Percentiles rank a stretch among this genome's conserved stretches.
These are phyloP conservation scores for Pestalotiopsis sp. DNA, from an alignment of 2,329 filamentous ascomycete genomes.

Conservation along the genomic window DNA sequence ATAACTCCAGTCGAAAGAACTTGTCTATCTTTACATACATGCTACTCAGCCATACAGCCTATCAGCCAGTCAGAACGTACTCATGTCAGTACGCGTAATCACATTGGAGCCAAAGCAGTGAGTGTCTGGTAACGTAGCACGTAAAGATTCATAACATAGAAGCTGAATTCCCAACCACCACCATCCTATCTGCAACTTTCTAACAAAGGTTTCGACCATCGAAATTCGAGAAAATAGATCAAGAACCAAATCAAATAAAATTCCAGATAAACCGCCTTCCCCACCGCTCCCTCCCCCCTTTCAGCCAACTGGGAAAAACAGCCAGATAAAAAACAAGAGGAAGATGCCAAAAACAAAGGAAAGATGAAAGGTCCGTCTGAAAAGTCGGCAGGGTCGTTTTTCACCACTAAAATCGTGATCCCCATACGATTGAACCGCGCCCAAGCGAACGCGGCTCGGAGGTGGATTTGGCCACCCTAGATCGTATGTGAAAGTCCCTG, in stretches of 20 bases:
- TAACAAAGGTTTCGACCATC: not conserved
- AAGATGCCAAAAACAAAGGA: conserved; percentile 10
- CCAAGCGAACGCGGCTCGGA: not conserved
- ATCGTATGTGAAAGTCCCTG: not conserved
- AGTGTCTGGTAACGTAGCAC: not conserved
- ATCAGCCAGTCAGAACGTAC: no score
- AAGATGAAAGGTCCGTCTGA: conserved; percentile 12
- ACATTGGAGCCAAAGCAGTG: not conserved
- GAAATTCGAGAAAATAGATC: not conserved
- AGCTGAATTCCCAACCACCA: not conserved
- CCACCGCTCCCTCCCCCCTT: not conserved
- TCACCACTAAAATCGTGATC: conserved; percentile 5
- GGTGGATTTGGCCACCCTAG: conserved; percentile 1
- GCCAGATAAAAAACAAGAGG: not conserved
- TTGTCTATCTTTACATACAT: no score
- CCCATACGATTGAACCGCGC: not conserved
- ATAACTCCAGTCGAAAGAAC: no score
- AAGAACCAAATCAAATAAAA: conserved; percentile 1
- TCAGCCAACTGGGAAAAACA: conserved; percentile 2
- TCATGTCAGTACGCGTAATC: no score
- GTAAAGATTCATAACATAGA: not conserved
- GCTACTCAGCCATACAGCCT: no score
- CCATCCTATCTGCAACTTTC: not conserved
- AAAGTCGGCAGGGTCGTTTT: conserved; percentile 8
- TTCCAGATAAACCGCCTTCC: not conserved